These are phyloP conservation scores for Penicillium sp. DNA, from an alignment of 2,329 filamentous ascomycete genomes.

Conservation along the genomic window DNA sequence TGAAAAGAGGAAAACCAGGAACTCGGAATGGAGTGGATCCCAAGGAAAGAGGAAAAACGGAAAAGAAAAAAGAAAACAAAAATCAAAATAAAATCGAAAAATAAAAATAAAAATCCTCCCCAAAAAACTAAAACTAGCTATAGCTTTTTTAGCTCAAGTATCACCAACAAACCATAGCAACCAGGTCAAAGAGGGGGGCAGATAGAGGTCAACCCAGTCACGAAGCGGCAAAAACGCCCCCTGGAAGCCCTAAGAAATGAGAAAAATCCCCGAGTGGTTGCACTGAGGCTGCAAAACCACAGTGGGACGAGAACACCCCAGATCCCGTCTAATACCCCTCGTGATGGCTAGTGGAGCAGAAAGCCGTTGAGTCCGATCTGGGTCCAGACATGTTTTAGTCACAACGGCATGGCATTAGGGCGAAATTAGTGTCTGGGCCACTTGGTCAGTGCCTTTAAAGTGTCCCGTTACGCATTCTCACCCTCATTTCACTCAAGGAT, in stretches of 20 bases:
- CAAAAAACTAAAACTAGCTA: background rate
- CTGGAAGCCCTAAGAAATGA: slow-evolving; percentile 7
- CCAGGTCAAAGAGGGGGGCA: too few species aligned
- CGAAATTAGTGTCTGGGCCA: slow-evolving; percentile 20
- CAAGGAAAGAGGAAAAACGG: background rate
- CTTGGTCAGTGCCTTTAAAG: slow-evolving; percentile 21
- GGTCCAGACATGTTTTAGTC: slow-evolving; percentile 19
- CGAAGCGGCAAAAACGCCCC: background rate
- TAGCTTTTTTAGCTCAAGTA: background rate
- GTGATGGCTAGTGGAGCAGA: slow-evolving; percentile 5
- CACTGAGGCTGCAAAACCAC: slow-evolving; percentile 16
- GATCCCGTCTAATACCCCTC: slow-evolving; percentile 6
- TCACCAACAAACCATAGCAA: background rate
- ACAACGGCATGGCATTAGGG: slow-evolving; percentile 24
- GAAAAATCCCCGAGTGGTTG: slow-evolving; percentile 30
- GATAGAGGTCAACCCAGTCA: background rate
- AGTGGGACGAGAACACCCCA: slow-evolving; percentile 15
- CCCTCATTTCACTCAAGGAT: slow-evolving; percentile 25
- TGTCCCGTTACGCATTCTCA: slow-evolving; percentile 15
- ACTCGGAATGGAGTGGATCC: background rate
- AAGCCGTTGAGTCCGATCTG: slow-evolving; percentile 22
- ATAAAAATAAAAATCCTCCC: background rate
- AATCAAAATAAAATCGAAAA: too few species aligned
- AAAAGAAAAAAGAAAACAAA: too few species aligned
- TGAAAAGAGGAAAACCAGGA: background rate